Percentiles rank a stretch among this genome's conserved stretches.
phyloP scores from a whole-genome alignment of 768 basidiomycete genomes.

The Daedaleopsis sinensis region DNA sequence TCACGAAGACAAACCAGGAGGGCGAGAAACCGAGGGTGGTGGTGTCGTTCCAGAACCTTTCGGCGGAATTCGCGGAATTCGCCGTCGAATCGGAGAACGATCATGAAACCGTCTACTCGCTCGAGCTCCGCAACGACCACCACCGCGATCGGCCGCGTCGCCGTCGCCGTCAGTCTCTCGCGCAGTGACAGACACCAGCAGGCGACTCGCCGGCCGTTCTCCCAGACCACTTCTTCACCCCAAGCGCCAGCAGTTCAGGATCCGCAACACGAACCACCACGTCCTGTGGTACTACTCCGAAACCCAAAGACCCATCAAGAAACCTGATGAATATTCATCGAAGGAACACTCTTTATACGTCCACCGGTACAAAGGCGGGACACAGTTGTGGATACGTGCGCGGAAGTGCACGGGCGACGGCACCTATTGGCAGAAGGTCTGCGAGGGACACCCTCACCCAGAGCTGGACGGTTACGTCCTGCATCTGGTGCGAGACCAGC shows the following conservation, averaged over 20 bases:
- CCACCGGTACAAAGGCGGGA: neutral
- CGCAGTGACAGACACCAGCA: too few relatives aligned
- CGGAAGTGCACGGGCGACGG: neutral
- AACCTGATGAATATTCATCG: neutral
- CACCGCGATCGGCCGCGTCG: too few relatives aligned
- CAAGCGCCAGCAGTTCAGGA: neutral
- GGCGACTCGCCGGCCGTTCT: neutral
- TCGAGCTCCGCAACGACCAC: too few relatives aligned
- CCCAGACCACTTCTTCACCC: neutral
- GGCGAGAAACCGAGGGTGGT: too few relatives aligned
- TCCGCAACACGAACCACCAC: neutral
- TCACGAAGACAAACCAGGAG: too few relatives aligned
- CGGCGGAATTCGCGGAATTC: too few relatives aligned
- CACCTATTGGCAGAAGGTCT: neutral
- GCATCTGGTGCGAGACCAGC: constrained; percentile 7
- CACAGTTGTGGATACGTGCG: neutral
- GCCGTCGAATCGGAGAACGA: too few relatives aligned
- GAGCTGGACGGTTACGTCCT: constrained; percentile 11
- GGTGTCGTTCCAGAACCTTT: too few relatives aligned
- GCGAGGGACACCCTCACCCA: constrained; percentile 3
- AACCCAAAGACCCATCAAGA: neutral
- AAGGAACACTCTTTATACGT: neutral
- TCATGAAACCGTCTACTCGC: too few relatives aligned
- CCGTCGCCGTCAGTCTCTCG: too few relatives aligned
- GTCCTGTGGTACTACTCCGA: neutral